Evolutionary conservation across 192 early-diverging fungal genomes (phyloP), one percentile per base, ranked within the genome.

Genomic region (Kickxella alabastrina): DNA sequence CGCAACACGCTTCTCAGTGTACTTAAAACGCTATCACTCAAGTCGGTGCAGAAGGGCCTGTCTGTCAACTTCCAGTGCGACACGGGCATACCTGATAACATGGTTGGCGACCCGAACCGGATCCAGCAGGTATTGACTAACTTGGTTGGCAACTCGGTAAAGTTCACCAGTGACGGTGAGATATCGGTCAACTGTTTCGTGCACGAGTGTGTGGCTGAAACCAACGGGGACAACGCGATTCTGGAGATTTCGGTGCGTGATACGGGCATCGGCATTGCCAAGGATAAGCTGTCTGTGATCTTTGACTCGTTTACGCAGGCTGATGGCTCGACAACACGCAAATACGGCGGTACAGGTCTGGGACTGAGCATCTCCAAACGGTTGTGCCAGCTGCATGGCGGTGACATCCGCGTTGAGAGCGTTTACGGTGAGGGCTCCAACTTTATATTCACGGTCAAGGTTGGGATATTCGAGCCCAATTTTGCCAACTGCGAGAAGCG

Each of bases 281-380:
- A 80, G 41, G 88, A 89, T 34, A 90, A 89, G 52, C 77, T 86
- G 36, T 61, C 78, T 27, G 74, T 87, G 17, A 82, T 91, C 15
- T 93, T 93, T 59, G 84, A 88, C 27, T 85, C 84, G 21, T 94
- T 91, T 68, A 74, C 83, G 32, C 91, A 93, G 60, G 89, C 88
- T 2, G 89, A 91, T 43, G 85, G 86, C 15, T 83, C 83, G 13
- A 91, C 87, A 5, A 88, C 86, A 13, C 85, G 88, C 58, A 83
- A 86, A 70, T 95, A 88, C 53, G 89, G 89, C 35, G 91, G 91
- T 24, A 92, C 90, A 10, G 91, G 92, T 0, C 65, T 95, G 15
- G 91, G 91, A 0, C 76, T 95, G 24, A 87, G 84, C 26, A 95
- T 95, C 38, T 89, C 84, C 9, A 85, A 83, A 65, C 81, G 85